These are phyloP conservation scores for Fraxinus albicans DNA, from an alignment of 305 asterid genomes.

Conservation along the genomic window DNA sequence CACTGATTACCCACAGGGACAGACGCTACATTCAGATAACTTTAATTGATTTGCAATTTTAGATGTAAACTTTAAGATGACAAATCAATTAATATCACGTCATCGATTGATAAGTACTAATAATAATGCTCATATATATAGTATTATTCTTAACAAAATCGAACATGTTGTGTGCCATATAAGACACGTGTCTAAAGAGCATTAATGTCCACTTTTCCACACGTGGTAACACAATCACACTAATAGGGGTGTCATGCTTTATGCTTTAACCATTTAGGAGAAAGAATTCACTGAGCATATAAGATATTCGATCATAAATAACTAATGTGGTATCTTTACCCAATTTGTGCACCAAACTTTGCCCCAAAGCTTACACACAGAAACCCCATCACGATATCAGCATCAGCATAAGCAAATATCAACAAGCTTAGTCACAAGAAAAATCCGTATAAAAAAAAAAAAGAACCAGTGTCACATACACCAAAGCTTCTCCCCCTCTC, in stretches of 20 bases:
- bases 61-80: no score
- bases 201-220: background rate
- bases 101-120: no score
- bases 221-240: background rate
- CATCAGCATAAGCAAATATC: slow-evolving; percentile 19
- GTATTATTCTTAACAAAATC: no score
- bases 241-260: no score
- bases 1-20: no score
- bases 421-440: slow-evolving; percentile 16
- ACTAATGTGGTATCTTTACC: slow-evolving; percentile 1
- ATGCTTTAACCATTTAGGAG: background rate
- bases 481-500: background rate
- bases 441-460: slow-evolving; percentile 16
- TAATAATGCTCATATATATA: no score
- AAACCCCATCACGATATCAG: slow-evolving; percentile 18
- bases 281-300: background rate
- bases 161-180: no score
- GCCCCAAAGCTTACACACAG: background rate
- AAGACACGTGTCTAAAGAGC: no score
- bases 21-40: no score
- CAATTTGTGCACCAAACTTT: background rate
- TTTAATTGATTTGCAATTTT: no score
- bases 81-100: no score
- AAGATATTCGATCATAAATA: background rate
- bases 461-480: slow-evolving; percentile 12